Conservation (phyloP, 495 filamentous ascomycete species). For the Podospora anserina region DNA sequence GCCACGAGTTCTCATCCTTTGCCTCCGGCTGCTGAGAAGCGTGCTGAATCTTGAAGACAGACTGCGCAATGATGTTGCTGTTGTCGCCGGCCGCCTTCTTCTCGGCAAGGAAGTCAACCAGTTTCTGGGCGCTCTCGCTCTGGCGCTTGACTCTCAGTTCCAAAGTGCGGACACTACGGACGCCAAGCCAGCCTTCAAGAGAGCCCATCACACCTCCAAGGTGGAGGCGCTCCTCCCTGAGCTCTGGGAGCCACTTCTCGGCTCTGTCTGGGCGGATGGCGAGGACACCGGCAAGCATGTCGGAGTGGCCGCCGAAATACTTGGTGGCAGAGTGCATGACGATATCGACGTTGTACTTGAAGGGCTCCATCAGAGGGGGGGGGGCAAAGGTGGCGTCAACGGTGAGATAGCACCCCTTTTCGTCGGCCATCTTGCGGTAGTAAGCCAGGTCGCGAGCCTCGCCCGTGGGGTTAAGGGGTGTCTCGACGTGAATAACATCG, state of each 20-base stretch:
- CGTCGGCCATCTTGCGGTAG: conserved; percentile 70
- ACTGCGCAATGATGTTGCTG: conserved; percentile 43
- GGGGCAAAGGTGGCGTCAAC: conserved; percentile 93
- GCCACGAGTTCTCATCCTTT: conserved; percentile 62
- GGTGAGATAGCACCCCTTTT: conserved; percentile 66
- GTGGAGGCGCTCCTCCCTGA: conserved; percentile 63
- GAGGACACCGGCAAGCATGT: conserved; percentile 83
- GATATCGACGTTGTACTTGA: conserved; percentile 71
- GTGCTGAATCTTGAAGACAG: conserved; percentile 64
- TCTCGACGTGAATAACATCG: conserved; percentile 89
- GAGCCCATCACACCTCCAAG: conserved; percentile 87
- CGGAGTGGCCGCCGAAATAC: conserved; percentile 91
- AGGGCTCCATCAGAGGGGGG: conserved; percentile 85
- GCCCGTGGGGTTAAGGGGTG: conserved; percentile 85
- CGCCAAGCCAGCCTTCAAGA: conserved; percentile 87
- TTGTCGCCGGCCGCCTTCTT: conserved; percentile 33
- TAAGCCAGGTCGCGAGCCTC: conserved; percentile 66
- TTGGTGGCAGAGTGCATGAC: conserved; percentile 93
- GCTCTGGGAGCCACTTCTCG: conserved; percentile 50
- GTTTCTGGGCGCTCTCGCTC: conserved; percentile 58
- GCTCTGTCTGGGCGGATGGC: conserved; percentile 49
- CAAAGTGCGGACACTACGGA: conserved; percentile 80
- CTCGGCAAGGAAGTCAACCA: conserved; percentile 69
- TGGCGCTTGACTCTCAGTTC: conserved; percentile 77
- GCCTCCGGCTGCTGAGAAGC: conserved; percentile 66